Percentiles rank a stretch among this genome's conserved stretches.
These are phyloP conservation scores for Ogataea populi-albae DNA, from an alignment of 805 yeast genomes.

Conservation along the genomic window DNA sequence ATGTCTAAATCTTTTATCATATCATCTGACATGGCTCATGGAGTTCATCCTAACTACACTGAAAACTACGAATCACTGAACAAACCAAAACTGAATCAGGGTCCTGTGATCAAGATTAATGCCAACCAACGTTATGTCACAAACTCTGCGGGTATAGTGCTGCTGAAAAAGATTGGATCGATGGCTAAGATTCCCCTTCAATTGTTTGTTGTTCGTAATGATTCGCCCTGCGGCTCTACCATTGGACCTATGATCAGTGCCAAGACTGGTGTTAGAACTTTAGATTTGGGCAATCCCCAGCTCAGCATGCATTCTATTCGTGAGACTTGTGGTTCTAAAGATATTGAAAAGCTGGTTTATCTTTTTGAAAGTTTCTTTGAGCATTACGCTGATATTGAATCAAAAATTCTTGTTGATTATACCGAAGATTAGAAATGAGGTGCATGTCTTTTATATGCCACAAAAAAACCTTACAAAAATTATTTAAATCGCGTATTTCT, in stretches of 20 bases:
- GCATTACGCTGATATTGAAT: slow-evolving; percentile 39
- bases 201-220: slow-evolving; percentile 88
- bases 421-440: too few relatives aligned
- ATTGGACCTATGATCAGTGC: slow-evolving; percentile 93
- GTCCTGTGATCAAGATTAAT: slow-evolving; percentile 90
- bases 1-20: slow-evolving; percentile 79
- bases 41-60: slow-evolving; percentile 89
- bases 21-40: slow-evolving; percentile 97
- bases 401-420: slow-evolving; percentile 41
- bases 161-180: slow-evolving; percentile 70
- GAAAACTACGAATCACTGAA: slow-evolving; percentile 74
- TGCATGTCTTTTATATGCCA: not conserved
- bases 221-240: slow-evolving; percentile 93
- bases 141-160: slow-evolving; percentile 82
- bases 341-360: slow-evolving; percentile 58
- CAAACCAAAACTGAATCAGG: slow-evolving; percentile 77
- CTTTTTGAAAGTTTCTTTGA: slow-evolving; percentile 65
- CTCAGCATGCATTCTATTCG: slow-evolving; percentile 91
- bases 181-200: slow-evolving; percentile 76
- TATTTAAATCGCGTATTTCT: too few relatives aligned
- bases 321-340: slow-evolving; percentile 84
- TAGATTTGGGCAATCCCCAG: slow-evolving; percentile 91
- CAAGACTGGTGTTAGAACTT: slow-evolving; percentile 78
- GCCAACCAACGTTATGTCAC: slow-evolving; percentile 97
- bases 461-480: too few relatives aligned